Percentiles rank a stretch among this genome's conserved stretches.
Evolutionary conservation across 164 flowering plant genomes (phyloP).

Genomic region (Brasenia schreberi): DNA sequence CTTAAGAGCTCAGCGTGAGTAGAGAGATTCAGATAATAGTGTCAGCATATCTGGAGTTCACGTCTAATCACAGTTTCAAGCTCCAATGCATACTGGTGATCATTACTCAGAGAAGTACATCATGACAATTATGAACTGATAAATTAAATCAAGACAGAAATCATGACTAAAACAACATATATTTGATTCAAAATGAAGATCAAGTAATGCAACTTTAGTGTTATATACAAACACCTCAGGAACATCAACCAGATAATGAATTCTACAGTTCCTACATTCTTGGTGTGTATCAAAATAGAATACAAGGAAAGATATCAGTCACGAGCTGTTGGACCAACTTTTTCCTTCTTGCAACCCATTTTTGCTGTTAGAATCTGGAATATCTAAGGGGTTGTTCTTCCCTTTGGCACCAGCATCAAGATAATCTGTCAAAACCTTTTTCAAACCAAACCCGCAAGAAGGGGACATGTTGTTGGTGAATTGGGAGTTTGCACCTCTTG

Average conservation of each 20-base stretch:
- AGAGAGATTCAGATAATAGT: not conserved
- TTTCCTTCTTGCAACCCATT: conserved; percentile 4
- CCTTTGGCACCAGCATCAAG: conserved; percentile 45
- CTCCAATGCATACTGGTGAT: not conserved
- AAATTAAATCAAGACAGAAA: not conserved
- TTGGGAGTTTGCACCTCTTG: conserved; percentile 52
- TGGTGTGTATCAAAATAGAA: not conserved
- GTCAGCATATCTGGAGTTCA: not conserved
- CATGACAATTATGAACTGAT: not conserved
- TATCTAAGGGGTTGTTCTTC: conserved; percentile 21
- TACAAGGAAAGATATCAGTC: conserved; percentile 1
- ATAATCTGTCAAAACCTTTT: conserved; percentile 61
- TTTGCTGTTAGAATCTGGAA: conserved; percentile 14
- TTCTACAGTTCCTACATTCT: not conserved
- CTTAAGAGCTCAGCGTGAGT: not conserved
- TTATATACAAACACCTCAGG: too few species aligned
- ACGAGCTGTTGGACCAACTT: not conserved
- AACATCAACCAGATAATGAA: too few species aligned
- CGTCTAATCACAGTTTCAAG: not conserved
- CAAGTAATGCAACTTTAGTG: too few species aligned
- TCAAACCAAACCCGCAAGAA: conserved; percentile 66
- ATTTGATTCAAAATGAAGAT: not conserved
- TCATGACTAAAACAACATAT: not conserved
- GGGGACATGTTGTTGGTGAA: conserved; percentile 35
- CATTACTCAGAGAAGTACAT: not conserved